Evolutionary conservation across 2,329 filamentous ascomycete genomes (phyloP).

Genomic region (Ilyonectria robusta): DNA sequence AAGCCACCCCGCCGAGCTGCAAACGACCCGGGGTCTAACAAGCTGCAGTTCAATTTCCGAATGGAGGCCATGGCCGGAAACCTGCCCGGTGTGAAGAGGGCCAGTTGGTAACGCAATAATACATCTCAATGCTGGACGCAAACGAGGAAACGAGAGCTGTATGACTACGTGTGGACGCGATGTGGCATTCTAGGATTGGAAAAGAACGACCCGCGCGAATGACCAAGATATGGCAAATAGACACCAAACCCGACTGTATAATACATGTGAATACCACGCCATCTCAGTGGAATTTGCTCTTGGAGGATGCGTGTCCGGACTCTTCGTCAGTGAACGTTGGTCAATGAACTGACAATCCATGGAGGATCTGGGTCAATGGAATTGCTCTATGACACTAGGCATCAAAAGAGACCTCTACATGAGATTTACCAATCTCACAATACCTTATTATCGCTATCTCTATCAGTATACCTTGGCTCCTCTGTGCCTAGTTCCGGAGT

Average conservation of each 20-base stretch:
- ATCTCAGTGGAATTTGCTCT: not conserved
- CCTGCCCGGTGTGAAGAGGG: conserved; percentile 93
- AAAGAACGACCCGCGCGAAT: conserved; percentile 11
- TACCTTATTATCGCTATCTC: no score
- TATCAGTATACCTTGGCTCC: no score
- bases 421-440: not conserved
- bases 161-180: conserved; percentile 38
- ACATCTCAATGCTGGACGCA: not conserved
- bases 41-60: conserved; percentile 87
- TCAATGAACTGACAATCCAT: not conserved
- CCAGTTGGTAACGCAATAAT: conserved; percentile 82
- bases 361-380: no score
- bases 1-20: conserved; percentile 57
- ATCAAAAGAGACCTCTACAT: not conserved
- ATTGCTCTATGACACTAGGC: not conserved
- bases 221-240: conserved; percentile 17
- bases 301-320: not conserved
- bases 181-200: conserved; percentile 3
- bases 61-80: conserved; percentile 88
- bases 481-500: no score
- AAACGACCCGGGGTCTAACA: conserved; percentile 44
- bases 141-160: conserved; percentile 31
- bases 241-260: conserved; percentile 43
- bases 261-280: conserved; percentile 36
- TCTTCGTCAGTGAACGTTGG: not conserved